Base-by-base conservation (phyloP, 495 filamentous ascomycete genomes). In the Physcia stellaris region DNA sequence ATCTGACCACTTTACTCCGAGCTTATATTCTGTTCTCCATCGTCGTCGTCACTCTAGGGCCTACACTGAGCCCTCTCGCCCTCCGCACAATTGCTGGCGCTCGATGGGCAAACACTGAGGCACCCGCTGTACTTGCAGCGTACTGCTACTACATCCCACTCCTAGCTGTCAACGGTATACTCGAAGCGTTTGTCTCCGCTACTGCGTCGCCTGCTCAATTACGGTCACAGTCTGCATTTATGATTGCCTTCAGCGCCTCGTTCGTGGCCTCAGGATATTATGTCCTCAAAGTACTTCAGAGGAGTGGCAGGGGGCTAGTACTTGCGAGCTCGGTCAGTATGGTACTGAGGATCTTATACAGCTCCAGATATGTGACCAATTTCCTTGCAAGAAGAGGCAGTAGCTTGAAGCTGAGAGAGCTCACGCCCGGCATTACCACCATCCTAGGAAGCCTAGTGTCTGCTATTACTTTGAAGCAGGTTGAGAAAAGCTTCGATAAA, bases 111-210 rank as follows among this genome's bases (percentile, higher is more conserved):
- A 62, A 65, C 10, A 62, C 70, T 2, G 66, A 71, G 27, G 68
- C 79, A 6, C 73, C 71, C 26, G 73, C 74, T n/a, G 72, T 86
- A 4, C 64, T 98, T 7, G 70, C 80, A 0, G 65, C 68, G 1
- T 98, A 94, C 60, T 86, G 80, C 59, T 83, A 81, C 52, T 94
- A 94, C 54, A 84, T 99, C 42, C 90, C 90, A 12, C 71, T 96
- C 4, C 63, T 99, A 1, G 92, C 86, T 1, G 57, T 93, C 44
- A 99, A 99, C 51, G 90, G 90, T 28, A 75, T 95, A 21, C 73
- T 77, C 2, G 90, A 99, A 59, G 84, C 88, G 0, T 96, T 96
- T 43, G 85, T 96, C 9, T 75, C 85, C 5, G 80, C 82, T 17
- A 79, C 88, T 16, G 87, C 90, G 0, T 77, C 65, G 4, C 60